Base-by-base conservation (phyloP, 306 rosid genomes). In the Quercus robur region DNA sequence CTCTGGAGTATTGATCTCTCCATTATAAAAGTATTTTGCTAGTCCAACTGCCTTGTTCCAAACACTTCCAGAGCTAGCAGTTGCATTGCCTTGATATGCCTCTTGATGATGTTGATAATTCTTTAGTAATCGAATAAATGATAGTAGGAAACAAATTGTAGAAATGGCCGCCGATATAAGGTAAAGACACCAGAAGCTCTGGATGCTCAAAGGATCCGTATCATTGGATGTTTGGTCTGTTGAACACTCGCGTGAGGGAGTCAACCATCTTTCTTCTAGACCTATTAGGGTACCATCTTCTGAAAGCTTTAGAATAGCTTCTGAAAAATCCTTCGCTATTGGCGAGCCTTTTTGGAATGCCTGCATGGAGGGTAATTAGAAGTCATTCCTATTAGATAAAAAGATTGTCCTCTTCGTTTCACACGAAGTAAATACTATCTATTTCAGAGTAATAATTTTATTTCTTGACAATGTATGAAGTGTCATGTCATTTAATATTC, bases 301-400 rank as follows among this genome's bases (percentile, higher is more conserved):
- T 38, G 75, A 58, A 17, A 85, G 80, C 21, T 21, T 18, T 12
- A 85, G 73, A 56, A 85, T 76, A 21, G 75, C 82, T 52, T 18
- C 61, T 19, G 86, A 79, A 19, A 85, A 56, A 59, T 85, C 89
- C 71, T 51, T 85, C 3, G 84, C 80, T 46, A 85, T 51, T 23
- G 86, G 89, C n/a, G 89, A 82, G 28, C 89, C 89, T 68, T 76
- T 79, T 58, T 79, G 82, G 73, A 85, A 85, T 15, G 44, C 84
- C 86, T 85, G 86, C 82, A 56, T 30, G 44, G 7, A 66, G 44
- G 2, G 31, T 5, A n/a, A 19, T 19, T 17, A 56, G 59, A 56
- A 17, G 19, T 1, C 9, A 56, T 56, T 5, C 59, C 59, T 18
- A 19, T 18, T 5, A 56, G 59, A 56, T 19, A 56, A 56, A 55